Evolutionary conservation across 306 rosid species (phyloP).

Genomic region (Lablab purpureus): DNA sequence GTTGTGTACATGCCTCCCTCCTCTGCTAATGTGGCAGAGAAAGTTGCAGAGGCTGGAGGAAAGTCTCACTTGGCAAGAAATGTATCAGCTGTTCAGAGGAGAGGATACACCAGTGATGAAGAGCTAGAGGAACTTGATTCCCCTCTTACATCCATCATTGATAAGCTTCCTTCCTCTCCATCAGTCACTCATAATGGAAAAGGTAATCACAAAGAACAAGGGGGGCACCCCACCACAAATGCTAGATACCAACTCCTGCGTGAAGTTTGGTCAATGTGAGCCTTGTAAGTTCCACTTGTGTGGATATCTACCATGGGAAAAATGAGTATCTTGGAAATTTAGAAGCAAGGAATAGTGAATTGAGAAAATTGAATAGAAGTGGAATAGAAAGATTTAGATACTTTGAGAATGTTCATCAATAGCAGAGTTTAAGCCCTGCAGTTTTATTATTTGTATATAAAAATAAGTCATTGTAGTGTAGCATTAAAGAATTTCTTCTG

Average conservation of each 20-base stretch:
- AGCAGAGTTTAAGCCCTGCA: slow-evolving; percentile 31
- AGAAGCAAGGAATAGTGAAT: slow-evolving; percentile 34
- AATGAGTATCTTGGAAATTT: slow-evolving; percentile 23
- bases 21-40: slow-evolving; percentile 72
- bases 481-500: slow-evolving; percentile 34
- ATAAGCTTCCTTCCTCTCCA: slow-evolving; percentile 65
- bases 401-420: slow-evolving; percentile 33
- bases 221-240: slow-evolving; percentile 48
- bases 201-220: slow-evolving; percentile 53
- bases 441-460: slow-evolving; percentile 46
- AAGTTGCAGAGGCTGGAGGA: slow-evolving; percentile 80
- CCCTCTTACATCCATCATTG: slow-evolving; percentile 74
- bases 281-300: slow-evolving; percentile 37
- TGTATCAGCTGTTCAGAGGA: slow-evolving; percentile 69
- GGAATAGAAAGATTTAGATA: slow-evolving; percentile 17
- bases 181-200: slow-evolving; percentile 50
- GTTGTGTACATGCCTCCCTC: slow-evolving; percentile 72
- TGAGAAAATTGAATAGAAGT: background rate
- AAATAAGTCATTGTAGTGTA: slow-evolving; percentile 31
- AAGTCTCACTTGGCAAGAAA: slow-evolving; percentile 67
- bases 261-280: slow-evolving; percentile 85
- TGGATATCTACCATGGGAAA: slow-evolving; percentile 23
- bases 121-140: slow-evolving; percentile 90
- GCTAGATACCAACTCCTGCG: slow-evolving; percentile 88
- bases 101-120: slow-evolving; percentile 93